phyloP scores from a whole-genome alignment of 2,329 filamentous ascomycete species.

The Scedosporium aurantiacum region DNA sequence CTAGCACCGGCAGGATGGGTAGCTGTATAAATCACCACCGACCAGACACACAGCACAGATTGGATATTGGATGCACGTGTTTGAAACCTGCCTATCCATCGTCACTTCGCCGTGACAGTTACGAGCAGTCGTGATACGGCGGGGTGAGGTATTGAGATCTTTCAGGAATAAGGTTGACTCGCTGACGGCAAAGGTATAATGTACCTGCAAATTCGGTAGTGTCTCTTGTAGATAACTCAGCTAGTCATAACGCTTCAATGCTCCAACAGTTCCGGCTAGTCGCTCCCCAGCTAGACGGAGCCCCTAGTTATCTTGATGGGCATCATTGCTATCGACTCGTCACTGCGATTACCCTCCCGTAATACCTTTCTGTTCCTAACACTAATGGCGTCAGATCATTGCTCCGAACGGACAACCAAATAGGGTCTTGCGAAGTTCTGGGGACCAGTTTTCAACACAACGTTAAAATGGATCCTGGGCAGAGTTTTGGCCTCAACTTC shows the following conservation, averaged over 20 bases:
- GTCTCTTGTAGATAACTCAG: not conserved
- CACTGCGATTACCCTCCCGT: too few species aligned
- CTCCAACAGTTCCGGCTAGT: too few species aligned
- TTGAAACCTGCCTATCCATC: not conserved
- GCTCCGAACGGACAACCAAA: too few species aligned
- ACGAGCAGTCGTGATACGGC: not conserved
- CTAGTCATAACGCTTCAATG: not conserved
- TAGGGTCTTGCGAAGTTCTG: too few species aligned
- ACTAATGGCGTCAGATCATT: too few species aligned
- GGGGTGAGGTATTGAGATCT: not conserved
- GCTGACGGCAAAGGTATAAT: not conserved
- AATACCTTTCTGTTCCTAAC: too few species aligned
- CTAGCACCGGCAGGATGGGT: slow-evolving; percentile 1
- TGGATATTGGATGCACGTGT: not conserved
- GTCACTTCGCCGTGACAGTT: not conserved
- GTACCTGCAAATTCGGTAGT: not conserved
- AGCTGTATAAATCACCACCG: not conserved
- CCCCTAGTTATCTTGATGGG: too few species aligned
- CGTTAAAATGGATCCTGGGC: too few species aligned
- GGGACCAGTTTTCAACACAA: too few species aligned
- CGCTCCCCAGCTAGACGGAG: too few species aligned
- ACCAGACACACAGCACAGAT: not conserved
- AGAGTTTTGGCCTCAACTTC: too few species aligned
- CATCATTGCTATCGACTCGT: too few species aligned
- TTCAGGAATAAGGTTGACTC: not conserved